Evolutionary conservation across 1,139 yeast genomes (phyloP).

Genomic region (Nakaseomyces sp.): DNA sequence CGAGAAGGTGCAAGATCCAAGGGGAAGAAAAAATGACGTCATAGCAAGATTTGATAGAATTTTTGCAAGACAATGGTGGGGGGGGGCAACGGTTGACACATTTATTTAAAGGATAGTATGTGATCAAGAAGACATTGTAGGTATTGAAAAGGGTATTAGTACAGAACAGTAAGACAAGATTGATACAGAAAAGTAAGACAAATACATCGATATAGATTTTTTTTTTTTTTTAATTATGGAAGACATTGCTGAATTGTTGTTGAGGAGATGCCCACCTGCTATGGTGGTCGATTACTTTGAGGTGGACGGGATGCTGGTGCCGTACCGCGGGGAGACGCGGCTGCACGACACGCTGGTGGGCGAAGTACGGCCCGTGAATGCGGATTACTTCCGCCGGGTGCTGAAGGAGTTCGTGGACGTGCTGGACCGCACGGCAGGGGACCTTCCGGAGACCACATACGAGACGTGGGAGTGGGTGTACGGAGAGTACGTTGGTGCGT

Average conservation of each 20-base stretch:
- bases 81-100: too few relatives aligned
- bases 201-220: too few relatives aligned
- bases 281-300: not conserved
- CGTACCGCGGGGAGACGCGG: not conserved
- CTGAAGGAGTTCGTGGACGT: not conserved
- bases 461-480: slow-evolving; percentile 5
- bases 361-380: not conserved
- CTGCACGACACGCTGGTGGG: not conserved
- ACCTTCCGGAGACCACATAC: not conserved
- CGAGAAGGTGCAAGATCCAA: too few relatives aligned
- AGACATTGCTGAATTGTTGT: not conserved
- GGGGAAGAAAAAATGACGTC: slow-evolving; percentile 5
- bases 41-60: too few relatives aligned
- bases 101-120: too few relatives aligned
- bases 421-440: slow-evolving; percentile 2
- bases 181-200: too few relatives aligned
- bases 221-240: not conserved
- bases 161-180: too few relatives aligned
- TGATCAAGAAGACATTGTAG: too few relatives aligned
- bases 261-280: not conserved
- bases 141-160: too few relatives aligned
- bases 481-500: not conserved
- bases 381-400: not conserved
- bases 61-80: not conserved
- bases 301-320: not conserved